Evolutionary conservation across 192 early-diverging fungal species (phyloP).

Genomic region (Coemansia umbellata): DNA sequence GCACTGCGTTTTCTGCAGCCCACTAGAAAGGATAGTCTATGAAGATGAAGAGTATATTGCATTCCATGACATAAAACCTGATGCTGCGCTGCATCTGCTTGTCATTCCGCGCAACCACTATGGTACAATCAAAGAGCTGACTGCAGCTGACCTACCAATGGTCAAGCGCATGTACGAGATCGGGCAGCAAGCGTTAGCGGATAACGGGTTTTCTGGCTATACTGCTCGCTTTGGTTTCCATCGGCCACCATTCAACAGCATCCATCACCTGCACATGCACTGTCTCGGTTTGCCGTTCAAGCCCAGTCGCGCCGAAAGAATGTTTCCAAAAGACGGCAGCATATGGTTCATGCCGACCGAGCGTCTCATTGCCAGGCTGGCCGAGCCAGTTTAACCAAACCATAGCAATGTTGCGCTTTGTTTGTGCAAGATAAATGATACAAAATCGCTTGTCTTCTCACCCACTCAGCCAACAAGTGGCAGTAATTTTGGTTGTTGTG

Average conservation of each 20-base stretch:
- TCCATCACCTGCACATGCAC: slow-evolving; percentile 52
- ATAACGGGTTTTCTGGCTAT: slow-evolving; percentile 24
- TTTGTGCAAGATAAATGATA: no score
- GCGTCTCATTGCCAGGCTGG: slow-evolving; percentile 16
- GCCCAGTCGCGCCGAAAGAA: slow-evolving; percentile 17
- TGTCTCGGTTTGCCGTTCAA: slow-evolving; percentile 47
- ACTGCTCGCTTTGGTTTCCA: slow-evolving; percentile 46
- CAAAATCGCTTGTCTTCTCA: no score
- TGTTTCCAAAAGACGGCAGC: slow-evolving; percentile 28
- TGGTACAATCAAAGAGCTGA: slow-evolving; percentile 41
- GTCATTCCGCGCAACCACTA: slow-evolving; percentile 39
- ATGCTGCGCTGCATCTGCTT: slow-evolving; percentile 37
- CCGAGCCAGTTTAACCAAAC: no score
- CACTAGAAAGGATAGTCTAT: slow-evolving; percentile 27
- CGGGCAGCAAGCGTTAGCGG: slow-evolving; percentile 23
- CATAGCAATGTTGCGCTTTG: no score
- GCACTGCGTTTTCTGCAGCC: slow-evolving; percentile 40
- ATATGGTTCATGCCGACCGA: slow-evolving; percentile 22
- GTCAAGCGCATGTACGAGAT: slow-evolving; percentile 34
- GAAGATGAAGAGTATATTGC: slow-evolving; percentile 31
- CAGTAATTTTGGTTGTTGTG: no score
- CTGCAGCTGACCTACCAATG: slow-evolving; percentile 19
- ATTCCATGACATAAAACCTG: slow-evolving; percentile 48
- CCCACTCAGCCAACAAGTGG: no score
- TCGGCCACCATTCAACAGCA: slow-evolving; percentile 46